A percentile compares a stretch with the other conserved stretches of the same genome.
These are phyloP conservation scores for Phyllosticta citribraziliensis DNA, from an alignment of 2,329 filamentous ascomycete species.

Conservation along the genomic window DNA sequence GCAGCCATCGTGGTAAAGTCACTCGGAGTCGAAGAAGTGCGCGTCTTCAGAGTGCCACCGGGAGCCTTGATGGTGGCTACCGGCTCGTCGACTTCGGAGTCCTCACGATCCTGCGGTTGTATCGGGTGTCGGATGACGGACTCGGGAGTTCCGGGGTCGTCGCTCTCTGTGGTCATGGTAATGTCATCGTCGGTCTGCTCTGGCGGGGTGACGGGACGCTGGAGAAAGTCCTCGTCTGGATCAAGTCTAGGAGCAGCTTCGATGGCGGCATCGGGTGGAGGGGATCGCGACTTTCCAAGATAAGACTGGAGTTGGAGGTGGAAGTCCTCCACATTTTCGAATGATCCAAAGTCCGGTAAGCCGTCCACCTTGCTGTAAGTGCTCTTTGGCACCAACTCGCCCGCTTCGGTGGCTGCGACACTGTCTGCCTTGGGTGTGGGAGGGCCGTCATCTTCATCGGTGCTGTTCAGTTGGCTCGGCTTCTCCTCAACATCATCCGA, in stretches of 20 bases:
- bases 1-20: conserved; percentile 80
- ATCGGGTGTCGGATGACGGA: conserved; percentile 80
- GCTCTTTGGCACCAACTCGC: neutral
- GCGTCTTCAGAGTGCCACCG: conserved; percentile 78
- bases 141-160: conserved; percentile 60
- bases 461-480: conserved; percentile 24
- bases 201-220: conserved; percentile 44
- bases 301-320: conserved; percentile 46
- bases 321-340: conserved; percentile 42
- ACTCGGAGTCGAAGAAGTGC: conserved; percentile 76
- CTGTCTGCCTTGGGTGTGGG: conserved; percentile 34
- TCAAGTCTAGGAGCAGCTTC: conserved; percentile 26
- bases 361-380: neutral
- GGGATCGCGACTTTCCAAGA: conserved; percentile 28
- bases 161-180: conserved; percentile 45
- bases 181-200: conserved; percentile 29
- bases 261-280: conserved; percentile 16
- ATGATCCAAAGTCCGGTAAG: conserved; percentile 40
- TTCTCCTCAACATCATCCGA: conserved; percentile 25
- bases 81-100: conserved; percentile 57
- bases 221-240: conserved; percentile 28
- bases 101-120: conserved; percentile 26
- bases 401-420: conserved; percentile 18
- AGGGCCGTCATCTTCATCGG: conserved; percentile 33
- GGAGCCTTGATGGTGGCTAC: conserved; percentile 83